Percentiles rank a stretch among this genome's conserved stretches.
These are phyloP conservation scores for Nemania sp. DNA, from an alignment of 2,329 filamentous ascomycete species.

Conservation along the genomic window DNA sequence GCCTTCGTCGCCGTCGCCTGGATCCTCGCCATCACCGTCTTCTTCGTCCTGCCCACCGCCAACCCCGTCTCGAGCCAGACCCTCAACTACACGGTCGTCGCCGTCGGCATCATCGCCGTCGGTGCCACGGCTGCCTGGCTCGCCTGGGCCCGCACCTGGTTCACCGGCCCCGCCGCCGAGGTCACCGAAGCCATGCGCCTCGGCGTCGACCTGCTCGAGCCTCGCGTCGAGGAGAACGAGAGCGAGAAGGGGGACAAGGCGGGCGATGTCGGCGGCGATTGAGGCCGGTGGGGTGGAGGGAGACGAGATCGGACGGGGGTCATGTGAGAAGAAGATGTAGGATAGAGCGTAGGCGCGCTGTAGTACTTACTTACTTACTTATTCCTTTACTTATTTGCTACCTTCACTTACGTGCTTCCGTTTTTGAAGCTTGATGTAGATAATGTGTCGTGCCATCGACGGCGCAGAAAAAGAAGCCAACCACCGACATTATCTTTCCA, in stretches of 20 bases:
- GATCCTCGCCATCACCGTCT: constrained; percentile 59
- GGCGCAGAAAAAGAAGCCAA: no score
- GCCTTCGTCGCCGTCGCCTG: constrained; percentile 54
- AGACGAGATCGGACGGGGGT: no score
- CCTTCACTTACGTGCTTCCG: no score
- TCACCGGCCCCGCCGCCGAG: constrained; percentile 59
- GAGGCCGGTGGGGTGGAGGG: no score
- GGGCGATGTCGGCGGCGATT: no score
- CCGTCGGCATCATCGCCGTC: constrained; percentile 59
- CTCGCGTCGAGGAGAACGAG: constrained; percentile 47
- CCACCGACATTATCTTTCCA: no score
- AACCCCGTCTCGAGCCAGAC: constrained; percentile 62
- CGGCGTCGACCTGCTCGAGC: constrained; percentile 54
- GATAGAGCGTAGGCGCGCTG: no score
- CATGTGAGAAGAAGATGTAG: no score
- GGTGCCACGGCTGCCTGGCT: constrained; percentile 55
- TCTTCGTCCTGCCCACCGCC: constrained; percentile 60
- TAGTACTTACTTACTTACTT: no score
- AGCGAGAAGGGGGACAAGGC: constrained; percentile 25
- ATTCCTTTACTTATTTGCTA: no score
- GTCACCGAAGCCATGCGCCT: constrained; percentile 53
- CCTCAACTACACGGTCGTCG: constrained; percentile 63
- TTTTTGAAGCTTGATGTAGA: no score
- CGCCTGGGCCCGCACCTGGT: constrained; percentile 58
- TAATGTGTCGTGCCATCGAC: no score